Evolutionary conservation across 2,329 filamentous ascomycete species (phyloP), one percentile per base, ranked within the genome.

Genomic region (Penicillium griseofulvum): DNA sequence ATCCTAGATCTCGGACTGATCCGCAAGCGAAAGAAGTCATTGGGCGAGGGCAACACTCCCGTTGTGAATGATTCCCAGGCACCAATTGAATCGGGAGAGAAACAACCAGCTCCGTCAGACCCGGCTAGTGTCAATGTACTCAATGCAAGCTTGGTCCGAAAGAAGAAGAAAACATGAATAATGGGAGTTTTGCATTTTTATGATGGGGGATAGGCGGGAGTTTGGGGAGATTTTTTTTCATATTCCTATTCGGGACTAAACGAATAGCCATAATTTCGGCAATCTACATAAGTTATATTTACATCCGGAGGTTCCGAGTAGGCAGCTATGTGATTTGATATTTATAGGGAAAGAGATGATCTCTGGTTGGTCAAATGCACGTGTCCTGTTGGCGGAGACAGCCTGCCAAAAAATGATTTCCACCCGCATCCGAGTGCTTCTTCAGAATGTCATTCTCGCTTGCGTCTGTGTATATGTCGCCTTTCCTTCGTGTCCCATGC

Each of bases 111-210:
- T 28, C 42, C 57, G 16, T 33, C 59, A 16, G 60, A 59, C 36
- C 31, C 57, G 17, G 49, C 63, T 6, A 62, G 58, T 8, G 68
- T 76, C 43, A 76, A 76, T 62, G 61, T 76, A 42, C 68, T 76
- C n/a, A 68, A 69, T 55, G 67, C 69, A 12, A 71, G 59, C 34
- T 55, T 76, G 55, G 65, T 76, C 36, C 61, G 72, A 44, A 76
- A 76, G 58, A 76, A 74, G 57, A 76, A 75, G 57, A 76, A 75
- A 63, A 67, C 64, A 29, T 73, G 34, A 64, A 44, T 11, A 22
- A 52, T 10, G 55, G 44, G n/a, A 17, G 1, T 26, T 33, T 33
- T 41, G 19, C 10, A n/a, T 38, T 39, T 28, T 42, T 17, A 37
- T 53, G 6, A 19, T 34, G 24, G 45, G 45, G 45, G 33, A 22